Evolutionary conservation across 257 asterid genomes (phyloP).

Genomic region (Solanum infundibuliforme): DNA sequence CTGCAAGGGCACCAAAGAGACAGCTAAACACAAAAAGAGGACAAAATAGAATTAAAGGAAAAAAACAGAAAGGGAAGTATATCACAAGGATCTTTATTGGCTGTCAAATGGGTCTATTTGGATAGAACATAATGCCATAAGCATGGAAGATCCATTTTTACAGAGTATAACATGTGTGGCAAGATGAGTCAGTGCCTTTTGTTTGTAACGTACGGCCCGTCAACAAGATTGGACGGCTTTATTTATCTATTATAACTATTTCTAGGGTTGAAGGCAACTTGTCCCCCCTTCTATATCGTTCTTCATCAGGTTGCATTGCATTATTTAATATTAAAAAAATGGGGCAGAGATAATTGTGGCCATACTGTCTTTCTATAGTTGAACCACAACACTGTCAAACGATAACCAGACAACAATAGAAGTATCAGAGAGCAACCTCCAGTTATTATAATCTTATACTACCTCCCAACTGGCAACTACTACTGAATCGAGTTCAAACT

Average conservation of each 20-base stretch:
- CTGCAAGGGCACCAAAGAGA: constrained; percentile 17
- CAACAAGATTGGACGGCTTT: not conserved
- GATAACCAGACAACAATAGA: not conserved
- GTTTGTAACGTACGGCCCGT: not conserved
- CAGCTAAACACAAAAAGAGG: not conserved
- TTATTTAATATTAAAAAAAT: not conserved
- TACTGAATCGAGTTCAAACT: not conserved
- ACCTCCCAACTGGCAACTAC: not conserved
- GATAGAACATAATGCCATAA: not conserved
- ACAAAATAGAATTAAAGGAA: not conserved
- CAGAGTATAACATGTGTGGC: not conserved
- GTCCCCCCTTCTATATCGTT: not conserved
- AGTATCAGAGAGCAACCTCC: not conserved
- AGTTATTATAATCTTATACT: not conserved
- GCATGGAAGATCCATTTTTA: not conserved
- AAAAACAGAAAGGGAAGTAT: not conserved
- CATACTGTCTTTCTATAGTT: not conserved
- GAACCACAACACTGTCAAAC: not conserved
- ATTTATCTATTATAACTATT: not conserved
- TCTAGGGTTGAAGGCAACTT: not conserved
- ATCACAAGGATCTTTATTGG: not conserved
- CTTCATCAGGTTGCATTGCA: not conserved
- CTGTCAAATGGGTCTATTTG: not conserved
- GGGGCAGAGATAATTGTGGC: not conserved
- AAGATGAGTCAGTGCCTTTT: not conserved